Conservation (phyloP, 2,329 filamentous ascomycete species). For the Hypoxylon sp. region DNA sequence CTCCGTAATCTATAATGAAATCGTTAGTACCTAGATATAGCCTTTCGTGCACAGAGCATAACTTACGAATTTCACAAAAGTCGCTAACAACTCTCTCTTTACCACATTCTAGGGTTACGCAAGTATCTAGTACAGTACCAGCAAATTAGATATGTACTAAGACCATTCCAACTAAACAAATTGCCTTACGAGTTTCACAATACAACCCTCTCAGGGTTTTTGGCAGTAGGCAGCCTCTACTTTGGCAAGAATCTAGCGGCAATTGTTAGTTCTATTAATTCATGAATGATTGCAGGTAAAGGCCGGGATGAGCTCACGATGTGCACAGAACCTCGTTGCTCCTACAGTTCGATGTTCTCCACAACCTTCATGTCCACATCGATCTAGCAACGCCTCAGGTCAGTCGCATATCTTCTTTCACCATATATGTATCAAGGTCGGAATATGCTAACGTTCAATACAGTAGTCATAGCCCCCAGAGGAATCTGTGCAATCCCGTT, state of each 20-base stretch:
- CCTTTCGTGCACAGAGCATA: background rate
- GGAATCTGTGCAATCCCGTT: slow-evolving; percentile 24
- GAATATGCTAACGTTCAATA: slow-evolving; percentile 19
- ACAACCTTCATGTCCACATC: slow-evolving; percentile 23
- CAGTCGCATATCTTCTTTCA: background rate
- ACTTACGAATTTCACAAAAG: slow-evolving; percentile 15
- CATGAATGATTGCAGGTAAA: background rate
- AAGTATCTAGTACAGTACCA: slow-evolving; percentile 21
- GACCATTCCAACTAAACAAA: background rate
- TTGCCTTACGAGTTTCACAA: slow-evolving; percentile 27
- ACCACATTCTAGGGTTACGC: background rate
- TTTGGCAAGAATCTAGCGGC: slow-evolving; percentile 24
- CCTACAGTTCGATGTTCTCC: slow-evolving; percentile 4
- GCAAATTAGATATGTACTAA: background rate
- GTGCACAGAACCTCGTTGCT: slow-evolving; percentile 13
- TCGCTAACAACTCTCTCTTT: background rate
- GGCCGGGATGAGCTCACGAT: slow-evolving; percentile 11
- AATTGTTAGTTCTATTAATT: slow-evolving; percentile 6
- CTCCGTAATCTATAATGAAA: background rate
- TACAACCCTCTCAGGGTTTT: background rate
- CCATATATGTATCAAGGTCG: background rate
- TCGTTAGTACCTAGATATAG: background rate
- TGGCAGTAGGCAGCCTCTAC: background rate
- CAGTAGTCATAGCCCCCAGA: slow-evolving; percentile 15
- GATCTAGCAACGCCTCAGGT: slow-evolving; percentile 18